Conservation (phyloP, 495 filamentous ascomycete genomes). For the Xylaria bambusicola region DNA sequence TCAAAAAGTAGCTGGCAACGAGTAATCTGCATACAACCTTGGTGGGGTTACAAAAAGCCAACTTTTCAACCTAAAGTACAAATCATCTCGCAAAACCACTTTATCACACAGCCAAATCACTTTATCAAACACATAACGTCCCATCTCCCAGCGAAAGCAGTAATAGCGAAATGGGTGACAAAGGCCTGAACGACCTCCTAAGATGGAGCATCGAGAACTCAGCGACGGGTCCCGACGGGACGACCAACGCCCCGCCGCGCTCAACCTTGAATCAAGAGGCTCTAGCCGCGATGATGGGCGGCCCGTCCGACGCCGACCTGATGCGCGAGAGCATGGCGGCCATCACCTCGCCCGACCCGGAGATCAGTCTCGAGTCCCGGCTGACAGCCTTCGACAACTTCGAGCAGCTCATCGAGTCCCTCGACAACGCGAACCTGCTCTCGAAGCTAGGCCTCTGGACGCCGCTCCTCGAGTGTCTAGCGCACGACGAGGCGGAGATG, state of each 20-base stretch:
- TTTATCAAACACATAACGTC: too few relatives aligned
- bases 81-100: too few relatives aligned
- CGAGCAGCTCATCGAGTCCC: conserved; percentile 83
- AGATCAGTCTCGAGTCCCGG: conserved; percentile 70
- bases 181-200: conserved; percentile 68
- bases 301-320: conserved; percentile 82
- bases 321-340: conserved; percentile 83
- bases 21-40: too few relatives aligned
- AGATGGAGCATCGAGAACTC: conserved; percentile 94
- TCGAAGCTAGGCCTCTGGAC: conserved; percentile 76
- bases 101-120: too few relatives aligned
- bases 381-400: conserved; percentile 94
- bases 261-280: conserved; percentile 61
- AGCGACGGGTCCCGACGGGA: conserved; percentile 40
- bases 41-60: too few relatives aligned
- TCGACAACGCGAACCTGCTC: conserved; percentile 96
- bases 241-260: conserved; percentile 36
- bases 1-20: too few relatives aligned
- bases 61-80: too few relatives aligned
- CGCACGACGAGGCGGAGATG: conserved; percentile 67
- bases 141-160: too few relatives aligned
- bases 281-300: conserved; percentile 71
- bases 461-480: conserved; percentile 69
- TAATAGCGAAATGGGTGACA: conserved; percentile 32
- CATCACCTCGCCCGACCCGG: conserved; percentile 61